phyloP scores from a whole-genome alignment of 441 rosid species.

The Metrosideros polymorpha region DNA sequence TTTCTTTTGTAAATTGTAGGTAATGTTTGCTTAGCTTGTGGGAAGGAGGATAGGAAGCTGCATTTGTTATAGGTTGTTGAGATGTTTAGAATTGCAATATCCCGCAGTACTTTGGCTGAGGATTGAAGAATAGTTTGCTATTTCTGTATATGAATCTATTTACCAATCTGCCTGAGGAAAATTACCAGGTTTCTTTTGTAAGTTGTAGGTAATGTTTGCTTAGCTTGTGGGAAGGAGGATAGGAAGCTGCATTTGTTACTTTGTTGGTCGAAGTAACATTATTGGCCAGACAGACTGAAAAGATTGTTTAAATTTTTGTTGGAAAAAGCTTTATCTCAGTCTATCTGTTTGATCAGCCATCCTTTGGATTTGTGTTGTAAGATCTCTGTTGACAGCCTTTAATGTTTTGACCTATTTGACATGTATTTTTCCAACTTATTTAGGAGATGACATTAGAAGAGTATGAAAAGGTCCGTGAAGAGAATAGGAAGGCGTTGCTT shows the following conservation, averaged over 20 bases:
- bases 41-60: not conserved
- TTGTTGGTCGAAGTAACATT: not conserved
- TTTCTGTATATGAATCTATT: not conserved
- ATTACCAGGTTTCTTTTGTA: not conserved
- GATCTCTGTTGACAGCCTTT: not conserved
- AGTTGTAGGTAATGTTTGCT: not conserved
- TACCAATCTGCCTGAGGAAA: not conserved
- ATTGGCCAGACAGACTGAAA: not conserved
- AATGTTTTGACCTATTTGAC: not conserved
- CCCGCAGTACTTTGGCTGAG: not conserved
- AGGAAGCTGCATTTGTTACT: not conserved
- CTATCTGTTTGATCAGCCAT: not conserved
- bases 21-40: not conserved
- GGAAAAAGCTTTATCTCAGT: not conserved
- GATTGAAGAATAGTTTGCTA: not conserved
- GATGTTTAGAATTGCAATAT: not conserved
- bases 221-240: not conserved
- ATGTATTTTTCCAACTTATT: not conserved
- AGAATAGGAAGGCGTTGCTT: conserved; percentile 65
- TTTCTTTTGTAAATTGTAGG: not conserved
- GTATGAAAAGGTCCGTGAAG: conserved; percentile 80
- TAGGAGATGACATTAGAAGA: conserved; percentile 91
- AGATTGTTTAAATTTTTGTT: not conserved
- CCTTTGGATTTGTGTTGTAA: not conserved
- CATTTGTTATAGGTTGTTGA: not conserved